Base-by-base conservation (phyloP, 2,329 filamentous ascomycete genomes). In the Fusarium pseudocircinatum region DNA sequence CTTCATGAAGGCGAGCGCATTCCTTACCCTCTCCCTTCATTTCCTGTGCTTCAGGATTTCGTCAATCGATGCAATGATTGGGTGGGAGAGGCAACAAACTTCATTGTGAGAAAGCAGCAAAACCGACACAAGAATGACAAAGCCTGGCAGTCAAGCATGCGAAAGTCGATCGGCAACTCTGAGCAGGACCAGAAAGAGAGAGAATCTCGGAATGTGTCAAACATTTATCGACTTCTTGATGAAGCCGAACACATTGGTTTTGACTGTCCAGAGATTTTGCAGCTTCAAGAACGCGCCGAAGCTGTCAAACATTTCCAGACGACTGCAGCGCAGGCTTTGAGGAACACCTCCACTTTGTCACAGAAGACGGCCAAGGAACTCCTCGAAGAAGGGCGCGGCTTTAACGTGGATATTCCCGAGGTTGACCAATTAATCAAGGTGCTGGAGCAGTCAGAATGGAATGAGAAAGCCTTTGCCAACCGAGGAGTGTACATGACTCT, bases 61-160 rank as follows among this genome's bases (percentile, higher is more conserved):
- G 96, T 99, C 81, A 95, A 97, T 77, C 92, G 94, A 78, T 98
- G 96, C 85, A 97, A 97, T 82, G 95, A 97, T 80, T 98, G 97
- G 93, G 94, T 98, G 72, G 96, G 98, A 78, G 96, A 98, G 84
- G 96, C 96, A 74, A 96, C 94, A 78, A 95, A 93, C 80, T 99
- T 97, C 85, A 97, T 95, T 79, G 95, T 96, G 67, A 93, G 96
- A 77, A 99, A 99, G 85, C 96, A 98, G 84, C 96, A 98, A 83
- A 97, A 97, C 79, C 93, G 96, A 72, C 94, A 96, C 70, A 98
- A 98, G 84, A 97, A 93, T 82, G 96, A 98, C 78, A 96, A 94
- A 79, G 90, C 89, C 49, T 96, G 93, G 90, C 93, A 94, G 73
- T 92, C 90, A 78, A 89, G 91, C 62, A 89, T 89, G 76, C 87